Evolutionary conservation across 2,329 filamentous ascomycete genomes (phyloP), one percentile per base, ranked within the genome.

Genomic region (Corynespora cassiicola): DNA sequence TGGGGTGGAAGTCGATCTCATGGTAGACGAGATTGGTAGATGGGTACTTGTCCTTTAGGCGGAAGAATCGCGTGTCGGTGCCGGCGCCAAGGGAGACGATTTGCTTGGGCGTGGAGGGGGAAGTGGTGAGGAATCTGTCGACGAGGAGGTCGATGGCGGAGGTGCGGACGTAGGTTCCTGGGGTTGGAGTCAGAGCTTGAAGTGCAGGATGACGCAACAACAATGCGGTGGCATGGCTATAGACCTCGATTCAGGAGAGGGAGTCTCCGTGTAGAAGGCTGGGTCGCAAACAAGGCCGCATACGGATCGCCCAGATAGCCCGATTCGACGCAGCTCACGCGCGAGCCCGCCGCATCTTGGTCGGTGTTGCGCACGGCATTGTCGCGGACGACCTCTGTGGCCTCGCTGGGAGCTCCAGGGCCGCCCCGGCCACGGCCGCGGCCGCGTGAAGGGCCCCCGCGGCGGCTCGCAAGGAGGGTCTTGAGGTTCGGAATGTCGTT

Each of bases 211-310:
- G n/a, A n/a, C n/a, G n/a, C n/a, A n/a, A n/a, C n/a, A n/a, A n/a
- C n/a, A n/a, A n/a, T n/a, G n/a, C n/a, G n/a, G n/a, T n/a, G n/a
- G n/a, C n/a, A n/a, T n/a, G 0, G 19, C 17, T 16, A 52, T 74
- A 51, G 68, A 90, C 92, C 92, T 81, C 92, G 78, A 63, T 99
- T 97, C 61, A 99, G 96, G 47, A 99, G 88, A 34, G 94, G 94
- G 48, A 95, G 78, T 41, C 92, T 79, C 50, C 87, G 80, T 9
- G 81, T 73, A 2, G 75, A 58, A 11, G 76, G 71, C 43, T 74
- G 76, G 29, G 69, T 69, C 2, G 87, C 84, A 63, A 96, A 90
- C 37, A 77, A 77, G 36, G 73, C 73, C 2, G 90, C 90, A 70
- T 87, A 97, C 0, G 80, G 80, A 62, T 99, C 94, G 2, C 87